Percentiles rank a stretch among this genome's conserved stretches.
Conservation (phyloP, 257 asterid species). For the Perilla frutescens region DNA sequence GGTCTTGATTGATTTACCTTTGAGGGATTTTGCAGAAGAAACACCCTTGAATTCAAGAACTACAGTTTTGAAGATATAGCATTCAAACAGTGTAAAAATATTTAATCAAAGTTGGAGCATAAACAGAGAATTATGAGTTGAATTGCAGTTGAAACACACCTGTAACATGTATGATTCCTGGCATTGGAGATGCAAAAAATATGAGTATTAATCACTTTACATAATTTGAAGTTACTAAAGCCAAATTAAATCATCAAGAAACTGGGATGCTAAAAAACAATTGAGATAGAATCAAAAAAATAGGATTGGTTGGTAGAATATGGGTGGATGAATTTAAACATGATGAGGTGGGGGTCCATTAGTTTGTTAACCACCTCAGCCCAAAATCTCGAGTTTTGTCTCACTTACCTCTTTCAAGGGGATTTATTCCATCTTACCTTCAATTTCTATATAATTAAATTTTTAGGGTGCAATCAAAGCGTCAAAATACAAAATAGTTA, state of each 20-base stretch:
- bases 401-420: conserved; percentile 9
- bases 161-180: conserved; percentile 90
- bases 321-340: conserved; percentile 51
- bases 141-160: conserved; percentile 48
- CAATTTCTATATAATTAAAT: too few species aligned
- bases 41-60: conserved; percentile 82
- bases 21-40: conserved; percentile 62
- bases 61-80: conserved; percentile 36
- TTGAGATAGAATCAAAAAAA: conserved; percentile 26
- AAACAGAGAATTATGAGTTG: background rate
- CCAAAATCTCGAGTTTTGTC: conserved; percentile 38
- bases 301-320: conserved; percentile 48
- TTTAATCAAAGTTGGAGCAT: conserved; percentile 5
- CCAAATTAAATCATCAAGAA: conserved; percentile 31
- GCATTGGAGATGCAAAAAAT: conserved; percentile 57
- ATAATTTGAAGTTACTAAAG: conserved; percentile 8
- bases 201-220: background rate
- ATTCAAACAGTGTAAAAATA: background rate
- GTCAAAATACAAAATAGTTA: too few species aligned
- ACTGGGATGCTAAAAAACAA: background rate
- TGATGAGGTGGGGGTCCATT: conserved; percentile 49
- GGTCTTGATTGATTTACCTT: conserved; percentile 48
- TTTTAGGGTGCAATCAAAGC: too few species aligned
- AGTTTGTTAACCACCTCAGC: conserved; percentile 33
- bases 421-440: background rate